Evolutionary conservation across 768 basidiomycete species (phyloP), one percentile per base, ranked within the genome.

Genomic region (Roridomyces roridus): DNA sequence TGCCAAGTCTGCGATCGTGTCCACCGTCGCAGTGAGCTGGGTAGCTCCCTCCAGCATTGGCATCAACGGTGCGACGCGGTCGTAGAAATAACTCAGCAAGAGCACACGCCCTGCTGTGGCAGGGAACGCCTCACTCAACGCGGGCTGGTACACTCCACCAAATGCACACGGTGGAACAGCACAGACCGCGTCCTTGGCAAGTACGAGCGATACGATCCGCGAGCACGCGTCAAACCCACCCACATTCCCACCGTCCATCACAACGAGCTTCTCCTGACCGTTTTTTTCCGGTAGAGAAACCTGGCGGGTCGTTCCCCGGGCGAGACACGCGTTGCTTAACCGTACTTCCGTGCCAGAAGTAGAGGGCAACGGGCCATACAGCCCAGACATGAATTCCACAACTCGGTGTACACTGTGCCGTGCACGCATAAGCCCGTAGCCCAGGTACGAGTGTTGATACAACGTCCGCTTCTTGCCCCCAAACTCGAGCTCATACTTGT

Each of bases 401-500:
- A 99, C 76, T 60, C 86, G 86, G 69, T 99, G 94, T 11, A 97
- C 90, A 68, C 88, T 86, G 71, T 80, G 77, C 60, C 96, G 72
- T 21, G 94, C 96, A 20, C 83, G 80, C 94, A 94, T 98, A 26
- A 98, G 79, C 11, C 97, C 97, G 74, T 96, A 99, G 6, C 96
- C 97, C 51, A 98, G 82, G 74, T 98, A 97, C 51, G 96, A 98
- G 68, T 99, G 96, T 75, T 98, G 97, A 74, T 98, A 98, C 61
- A 98, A 72, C 59, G 86, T 85, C 70, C 90, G 85, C 47, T 74
- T 80, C 63, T 74, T 76, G 17, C 88, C 91, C 3, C 84, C 89
- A 67, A 96, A 95, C 34, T 71, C 75, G 42, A 98, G 80, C 45
- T 85, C 86, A 72, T 94, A 97, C 74, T 91, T 92, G 77, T 98